A percentile compares a stretch with the other conserved stretches of the same genome.
These are phyloP conservation scores for Pelargonium cotyledonis DNA, from an alignment of 441 rosid species.

Conservation along the genomic window DNA sequence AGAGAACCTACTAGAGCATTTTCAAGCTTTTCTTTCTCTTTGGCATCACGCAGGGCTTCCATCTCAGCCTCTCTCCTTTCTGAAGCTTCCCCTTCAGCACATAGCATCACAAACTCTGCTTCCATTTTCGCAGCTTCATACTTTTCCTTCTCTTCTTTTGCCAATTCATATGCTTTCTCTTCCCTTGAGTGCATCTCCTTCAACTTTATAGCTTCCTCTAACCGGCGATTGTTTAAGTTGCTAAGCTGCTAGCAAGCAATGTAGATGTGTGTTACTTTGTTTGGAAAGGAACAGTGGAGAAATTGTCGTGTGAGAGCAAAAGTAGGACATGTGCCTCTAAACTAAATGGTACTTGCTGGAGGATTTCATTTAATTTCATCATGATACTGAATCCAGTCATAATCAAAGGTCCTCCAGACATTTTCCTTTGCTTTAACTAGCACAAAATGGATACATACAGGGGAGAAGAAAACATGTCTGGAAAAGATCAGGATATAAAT, in stretches of 20 bases:
- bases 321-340: neutral
- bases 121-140: conserved; percentile 53
- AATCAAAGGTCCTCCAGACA: neutral
- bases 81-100: conserved; percentile 56
- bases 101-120: conserved; percentile 40
- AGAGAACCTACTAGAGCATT: conserved; percentile 44
- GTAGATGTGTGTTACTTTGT: conserved; percentile 11
- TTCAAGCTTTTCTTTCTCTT: conserved; percentile 64
- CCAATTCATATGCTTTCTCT: conserved; percentile 47
- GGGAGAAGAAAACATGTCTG: conserved; percentile 1
- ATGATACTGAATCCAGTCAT: neutral
- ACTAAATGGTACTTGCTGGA: neutral
- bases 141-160: conserved; percentile 55
- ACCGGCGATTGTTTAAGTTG: conserved; percentile 38
- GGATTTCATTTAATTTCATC: neutral
- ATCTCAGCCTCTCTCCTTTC: conserved; percentile 55
- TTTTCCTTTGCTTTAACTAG: neutral
- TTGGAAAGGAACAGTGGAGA: neutral
- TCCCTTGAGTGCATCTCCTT: conserved; percentile 45
- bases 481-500: neutral
- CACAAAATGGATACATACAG: neutral
- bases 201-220: conserved; percentile 53
- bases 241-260: conserved; percentile 41
- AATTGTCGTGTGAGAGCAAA: neutral
- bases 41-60: conserved; percentile 46